These are phyloP conservation scores for Rhynchosporium agropyri DNA, from an alignment of 2,329 filamentous ascomycete genomes.

Conservation along the genomic window DNA sequence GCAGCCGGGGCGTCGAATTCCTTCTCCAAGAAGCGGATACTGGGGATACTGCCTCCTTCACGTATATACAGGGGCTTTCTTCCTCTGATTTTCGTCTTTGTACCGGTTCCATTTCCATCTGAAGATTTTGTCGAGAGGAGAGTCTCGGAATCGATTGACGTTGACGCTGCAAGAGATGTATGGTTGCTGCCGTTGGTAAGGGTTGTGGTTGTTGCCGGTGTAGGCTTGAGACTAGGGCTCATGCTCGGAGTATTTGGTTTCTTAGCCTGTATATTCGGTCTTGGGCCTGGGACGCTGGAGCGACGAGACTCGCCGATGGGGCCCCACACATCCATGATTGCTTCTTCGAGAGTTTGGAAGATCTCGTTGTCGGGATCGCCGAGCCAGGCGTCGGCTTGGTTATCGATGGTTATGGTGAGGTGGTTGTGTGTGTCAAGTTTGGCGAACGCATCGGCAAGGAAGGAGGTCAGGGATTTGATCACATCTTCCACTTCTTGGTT, in stretches of 20 bases:
- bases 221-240: constrained; percentile 44
- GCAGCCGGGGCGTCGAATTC: constrained; percentile 90
- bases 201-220: constrained; percentile 54
- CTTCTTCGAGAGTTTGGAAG: constrained; percentile 84
- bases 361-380: constrained; percentile 90
- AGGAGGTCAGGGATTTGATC: constrained; percentile 65
- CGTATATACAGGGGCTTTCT: constrained; percentile 85
- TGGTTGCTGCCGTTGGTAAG: constrained; percentile 51
- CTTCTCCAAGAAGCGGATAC: constrained; percentile 92
- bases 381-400: constrained; percentile 94
- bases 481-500: constrained; percentile 87
- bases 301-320: constrained; percentile 47
- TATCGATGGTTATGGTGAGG: constrained; percentile 82
- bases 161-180: constrained; percentile 37
- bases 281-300: constrained; percentile 47
- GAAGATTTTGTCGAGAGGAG: constrained; percentile 4
- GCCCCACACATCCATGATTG: constrained; percentile 83
- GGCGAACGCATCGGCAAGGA: constrained; percentile 71
- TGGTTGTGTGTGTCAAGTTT: constrained; percentile 78
- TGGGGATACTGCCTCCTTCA: constrained; percentile 93
- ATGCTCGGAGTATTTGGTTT: constrained; percentile 22
- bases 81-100: constrained; percentile 28
- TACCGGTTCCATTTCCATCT: constrained; percentile 13
- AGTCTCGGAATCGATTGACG: constrained; percentile 35
- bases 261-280: constrained; percentile 33